Conservation (phyloP, 225 moss, liverwort and hornwort species). For the Asterella californica region DNA sequence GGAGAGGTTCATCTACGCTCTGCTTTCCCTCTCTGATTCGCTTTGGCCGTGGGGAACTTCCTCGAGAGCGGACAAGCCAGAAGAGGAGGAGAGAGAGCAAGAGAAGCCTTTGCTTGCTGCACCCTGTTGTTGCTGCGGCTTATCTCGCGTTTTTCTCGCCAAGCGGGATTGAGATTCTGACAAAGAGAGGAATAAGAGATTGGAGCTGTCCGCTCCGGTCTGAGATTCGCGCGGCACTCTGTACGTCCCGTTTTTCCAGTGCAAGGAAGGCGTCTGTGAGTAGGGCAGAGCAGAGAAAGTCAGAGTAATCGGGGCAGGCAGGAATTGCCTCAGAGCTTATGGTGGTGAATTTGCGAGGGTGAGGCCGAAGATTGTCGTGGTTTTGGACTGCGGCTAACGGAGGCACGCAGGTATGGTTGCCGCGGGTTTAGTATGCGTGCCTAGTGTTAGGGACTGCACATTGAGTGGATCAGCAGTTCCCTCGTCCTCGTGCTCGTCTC, state of each 20-base stretch:
- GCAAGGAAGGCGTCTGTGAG: no score
- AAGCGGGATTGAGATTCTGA: not conserved
- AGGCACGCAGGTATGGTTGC: constrained; percentile 39
- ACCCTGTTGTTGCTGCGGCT: not conserved
- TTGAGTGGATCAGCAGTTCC: constrained; percentile 5
- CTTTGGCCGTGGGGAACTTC: not conserved
- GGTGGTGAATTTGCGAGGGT: constrained; percentile 7
- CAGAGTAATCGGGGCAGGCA: no score
- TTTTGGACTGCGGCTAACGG: constrained; percentile 9
- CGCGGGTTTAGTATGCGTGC: constrained; percentile 32
- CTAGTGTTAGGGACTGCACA: constrained; percentile 27
- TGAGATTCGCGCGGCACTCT: not conserved
- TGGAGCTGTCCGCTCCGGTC: not conserved
- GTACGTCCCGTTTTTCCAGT: no score
- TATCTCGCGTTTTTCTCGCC: not conserved
- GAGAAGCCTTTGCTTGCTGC: not conserved
- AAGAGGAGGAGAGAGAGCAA: not conserved
- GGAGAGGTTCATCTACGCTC: no score
- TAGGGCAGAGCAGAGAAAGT: no score
- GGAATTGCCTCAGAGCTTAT: not conserved
- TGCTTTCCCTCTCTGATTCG: not conserved
- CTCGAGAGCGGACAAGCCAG: not conserved
- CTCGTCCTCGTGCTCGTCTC: constrained; percentile 6
- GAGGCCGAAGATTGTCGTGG: constrained; percentile 8
- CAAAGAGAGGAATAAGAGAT: not conserved